Percentiles rank a stretch among this genome's conserved stretches.
Conservation (phyloP, 768 basidiomycete genomes). For the Tricholoma furcatifolium region DNA sequence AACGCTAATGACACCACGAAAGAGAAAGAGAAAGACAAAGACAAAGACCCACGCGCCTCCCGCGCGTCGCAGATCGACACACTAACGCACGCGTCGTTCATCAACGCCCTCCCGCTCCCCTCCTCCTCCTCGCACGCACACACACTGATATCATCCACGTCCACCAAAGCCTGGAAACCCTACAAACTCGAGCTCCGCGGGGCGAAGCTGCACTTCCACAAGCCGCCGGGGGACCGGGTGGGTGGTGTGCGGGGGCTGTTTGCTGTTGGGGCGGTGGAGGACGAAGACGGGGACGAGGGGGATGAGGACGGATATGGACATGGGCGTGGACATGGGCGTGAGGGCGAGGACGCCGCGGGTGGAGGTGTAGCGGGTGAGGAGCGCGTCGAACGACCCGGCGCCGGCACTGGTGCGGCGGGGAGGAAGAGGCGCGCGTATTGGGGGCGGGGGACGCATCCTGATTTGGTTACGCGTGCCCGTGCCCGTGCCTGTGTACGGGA, state of each 20-base stretch:
- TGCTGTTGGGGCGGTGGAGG: conserved; percentile 53
- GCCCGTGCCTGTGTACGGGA: no score
- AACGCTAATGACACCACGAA: conserved; percentile 21
- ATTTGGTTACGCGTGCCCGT: no score
- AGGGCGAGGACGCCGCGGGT: conserved; percentile 29
- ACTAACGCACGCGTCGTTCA: conserved; percentile 78
- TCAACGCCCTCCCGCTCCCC: conserved; percentile 55
- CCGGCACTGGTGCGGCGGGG: conserved; percentile 21
- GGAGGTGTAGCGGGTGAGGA: conserved; percentile 3
- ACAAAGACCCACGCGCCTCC: no score
- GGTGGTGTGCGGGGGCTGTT: conserved; percentile 72
- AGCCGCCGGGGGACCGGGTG: conserved; percentile 69
- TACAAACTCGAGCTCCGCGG: conserved; percentile 84
- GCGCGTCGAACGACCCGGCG: conserved; percentile 30
- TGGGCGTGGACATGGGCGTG: conserved; percentile 7
- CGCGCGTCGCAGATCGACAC: conserved; percentile 74
- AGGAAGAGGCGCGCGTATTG: conserved; percentile 72
- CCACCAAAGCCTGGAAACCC: conserved; percentile 78
- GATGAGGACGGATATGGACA: conserved; percentile 18
- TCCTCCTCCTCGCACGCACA: no score
- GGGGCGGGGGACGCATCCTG: conserved; percentile 75
- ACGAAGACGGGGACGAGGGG: conserved; percentile 32
- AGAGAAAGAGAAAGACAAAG: conserved; percentile 37
- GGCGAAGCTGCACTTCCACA: conserved; percentile 84
- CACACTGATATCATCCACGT: conserved; percentile 11